phyloP scores from a whole-genome alignment of 2,329 filamentous ascomycete genomes.

The Pezicula radicicola region DNA sequence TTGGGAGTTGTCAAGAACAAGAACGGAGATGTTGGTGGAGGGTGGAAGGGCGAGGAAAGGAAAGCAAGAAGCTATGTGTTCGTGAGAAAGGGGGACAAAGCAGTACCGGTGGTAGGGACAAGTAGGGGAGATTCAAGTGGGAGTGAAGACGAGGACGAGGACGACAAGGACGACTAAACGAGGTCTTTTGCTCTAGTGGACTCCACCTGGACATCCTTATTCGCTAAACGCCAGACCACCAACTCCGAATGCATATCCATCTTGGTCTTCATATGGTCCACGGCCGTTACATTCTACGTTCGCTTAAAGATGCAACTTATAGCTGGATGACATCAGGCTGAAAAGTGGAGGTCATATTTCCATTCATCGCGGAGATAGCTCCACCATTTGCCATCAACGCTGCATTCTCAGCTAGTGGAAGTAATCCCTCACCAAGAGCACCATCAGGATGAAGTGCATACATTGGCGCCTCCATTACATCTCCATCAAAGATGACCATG shows the following conservation, averaged over 20 bases:
- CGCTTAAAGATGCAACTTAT: slow-evolving; percentile 4
- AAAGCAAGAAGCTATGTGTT: slow-evolving; percentile 59
- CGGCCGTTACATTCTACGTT: neutral
- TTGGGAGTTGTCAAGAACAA: slow-evolving; percentile 59
- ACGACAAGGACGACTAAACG: slow-evolving; percentile 4
- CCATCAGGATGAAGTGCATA: slow-evolving; percentile 77
- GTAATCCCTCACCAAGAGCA: slow-evolving; percentile 45
- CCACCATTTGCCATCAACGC: slow-evolving; percentile 13
- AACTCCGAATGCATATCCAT: neutral
- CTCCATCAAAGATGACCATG: slow-evolving; percentile 86
- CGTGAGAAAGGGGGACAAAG: slow-evolving; percentile 52
- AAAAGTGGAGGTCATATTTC: slow-evolving; percentile 10
- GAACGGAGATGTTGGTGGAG: slow-evolving; percentile 37
- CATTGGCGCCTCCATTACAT: slow-evolving; percentile 71
- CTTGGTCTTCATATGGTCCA: neutral
- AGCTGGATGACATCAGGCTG: slow-evolving; percentile 18
- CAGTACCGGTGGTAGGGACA: slow-evolving; percentile 26
- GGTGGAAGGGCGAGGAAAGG: slow-evolving; percentile 51
- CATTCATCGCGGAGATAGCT: slow-evolving; percentile 10
- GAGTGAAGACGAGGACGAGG: slow-evolving; percentile 16
- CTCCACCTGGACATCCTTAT: neutral
- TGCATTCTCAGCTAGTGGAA: slow-evolving; percentile 30
- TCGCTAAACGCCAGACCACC: neutral
- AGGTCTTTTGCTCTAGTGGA: neutral
- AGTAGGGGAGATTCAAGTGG: slow-evolving; percentile 23